Percentiles rank a stretch among this genome's conserved stretches.
phyloP scores from a whole-genome alignment of 805 yeast genomes.

The Schwanniomyces yamadae region DNA sequence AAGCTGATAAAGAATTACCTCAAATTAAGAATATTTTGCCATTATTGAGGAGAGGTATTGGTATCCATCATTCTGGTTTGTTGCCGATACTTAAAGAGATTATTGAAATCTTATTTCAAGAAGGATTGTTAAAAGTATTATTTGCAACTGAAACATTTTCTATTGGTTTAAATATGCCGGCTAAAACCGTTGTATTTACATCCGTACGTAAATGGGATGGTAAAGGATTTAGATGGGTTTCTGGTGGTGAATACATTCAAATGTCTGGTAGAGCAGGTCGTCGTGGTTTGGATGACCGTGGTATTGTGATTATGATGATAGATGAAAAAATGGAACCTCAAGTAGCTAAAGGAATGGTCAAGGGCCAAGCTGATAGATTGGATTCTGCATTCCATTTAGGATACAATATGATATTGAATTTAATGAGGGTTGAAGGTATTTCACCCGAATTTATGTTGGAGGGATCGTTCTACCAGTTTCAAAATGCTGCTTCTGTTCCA shows the following conservation, averaged over 20 bases:
- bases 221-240: slow-evolving; percentile 95
- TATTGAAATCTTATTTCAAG: slow-evolving; percentile 94
- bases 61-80: slow-evolving; percentile 97
- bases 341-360: slow-evolving; percentile 98
- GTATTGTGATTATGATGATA: slow-evolving; percentile 98
- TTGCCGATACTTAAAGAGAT: slow-evolving; percentile 92
- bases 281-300: slow-evolving; percentile 98
- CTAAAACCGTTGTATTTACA: slow-evolving; percentile 97
- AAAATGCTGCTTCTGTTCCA: slow-evolving; percentile 89
- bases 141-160: slow-evolving; percentile 99
- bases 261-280: slow-evolving; percentile 99
- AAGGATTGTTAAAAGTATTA: slow-evolving; percentile 88
- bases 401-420: slow-evolving; percentile 92
- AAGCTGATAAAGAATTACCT: slow-evolving; percentile 86
- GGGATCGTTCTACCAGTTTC: slow-evolving; percentile 92
- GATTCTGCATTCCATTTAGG: slow-evolving; percentile 98
- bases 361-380: slow-evolving; percentile 96
- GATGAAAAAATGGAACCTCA: slow-evolving; percentile 99
- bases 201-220: slow-evolving; percentile 99
- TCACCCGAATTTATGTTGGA: slow-evolving; percentile 98
- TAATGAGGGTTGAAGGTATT: slow-evolving; percentile 96
- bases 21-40: slow-evolving; percentile 93
- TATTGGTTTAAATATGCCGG: slow-evolving; percentile 98
- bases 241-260: slow-evolving; percentile 99
- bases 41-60: slow-evolving; percentile 88